Conservation (phyloP, 2,329 filamentous ascomycete genomes). For the Trichoderma atroviride region DNA sequence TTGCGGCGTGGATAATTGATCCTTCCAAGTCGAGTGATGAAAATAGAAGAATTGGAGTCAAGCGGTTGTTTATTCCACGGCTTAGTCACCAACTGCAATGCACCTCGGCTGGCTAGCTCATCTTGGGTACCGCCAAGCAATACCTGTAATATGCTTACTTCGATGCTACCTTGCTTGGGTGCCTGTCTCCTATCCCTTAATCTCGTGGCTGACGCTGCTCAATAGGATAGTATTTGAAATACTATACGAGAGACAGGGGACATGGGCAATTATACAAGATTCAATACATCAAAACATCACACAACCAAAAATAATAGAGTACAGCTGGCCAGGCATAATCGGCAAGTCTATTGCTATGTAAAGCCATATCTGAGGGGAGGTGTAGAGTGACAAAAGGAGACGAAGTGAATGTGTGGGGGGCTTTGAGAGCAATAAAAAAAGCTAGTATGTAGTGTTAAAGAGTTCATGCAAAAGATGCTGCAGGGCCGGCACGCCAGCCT, state of each 20-base stretch:
- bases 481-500: constrained; percentile 10
- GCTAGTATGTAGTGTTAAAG: constrained; percentile 12
- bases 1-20: not conserved
- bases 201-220: not conserved
- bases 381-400: not conserved
- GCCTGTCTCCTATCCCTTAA: not conserved
- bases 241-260: not conserved
- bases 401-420: not conserved
- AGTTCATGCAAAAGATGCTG: constrained; percentile 12
- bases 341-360: constrained; percentile 10
- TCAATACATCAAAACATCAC: not conserved
- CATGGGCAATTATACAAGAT: not conserved
- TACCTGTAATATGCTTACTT: not conserved
- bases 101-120: not conserved
- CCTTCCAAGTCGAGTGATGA: not conserved
- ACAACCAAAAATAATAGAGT: not conserved
- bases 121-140: not conserved
- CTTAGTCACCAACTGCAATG: not conserved
- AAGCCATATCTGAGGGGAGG: not conserved
- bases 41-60: not conserved
- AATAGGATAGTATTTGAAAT: not conserved
- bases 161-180: not conserved
- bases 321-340: constrained; percentile 3
- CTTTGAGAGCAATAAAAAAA: not conserved
- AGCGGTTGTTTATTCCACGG: not conserved